These are phyloP conservation scores for Nemania bipapillata DNA, from an alignment of 2,329 filamentous ascomycete genomes.

Conservation along the genomic window DNA sequence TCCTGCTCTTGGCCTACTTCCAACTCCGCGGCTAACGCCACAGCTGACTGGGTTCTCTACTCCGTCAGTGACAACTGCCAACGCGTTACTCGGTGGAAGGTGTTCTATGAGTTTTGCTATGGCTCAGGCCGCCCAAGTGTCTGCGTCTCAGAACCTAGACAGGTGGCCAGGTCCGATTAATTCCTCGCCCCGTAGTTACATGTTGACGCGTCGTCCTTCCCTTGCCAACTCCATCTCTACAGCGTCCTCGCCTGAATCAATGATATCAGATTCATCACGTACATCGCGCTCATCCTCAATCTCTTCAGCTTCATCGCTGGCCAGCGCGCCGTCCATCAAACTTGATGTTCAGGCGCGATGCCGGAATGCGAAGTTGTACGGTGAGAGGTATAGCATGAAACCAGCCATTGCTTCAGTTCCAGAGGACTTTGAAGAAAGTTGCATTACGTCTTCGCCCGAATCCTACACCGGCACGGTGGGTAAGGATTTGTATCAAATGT, in stretches of 20 bases:
- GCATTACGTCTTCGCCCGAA: slow-evolving; percentile 66
- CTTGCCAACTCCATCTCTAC: slow-evolving; percentile 72
- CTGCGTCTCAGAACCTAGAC: slow-evolving; percentile 62
- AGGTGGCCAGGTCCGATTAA: slow-evolving; percentile 61
- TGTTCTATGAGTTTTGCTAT: slow-evolving; percentile 71
- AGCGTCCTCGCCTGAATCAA: slow-evolving; percentile 73
- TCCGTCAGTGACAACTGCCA: slow-evolving; percentile 67
- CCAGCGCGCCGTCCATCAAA: slow-evolving; percentile 69
- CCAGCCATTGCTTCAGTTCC: slow-evolving; percentile 67
- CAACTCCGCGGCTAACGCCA: slow-evolving; percentile 69
- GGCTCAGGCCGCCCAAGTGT: slow-evolving; percentile 63
- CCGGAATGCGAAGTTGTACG: slow-evolving; percentile 68
- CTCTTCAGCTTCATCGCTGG: slow-evolving; percentile 70
- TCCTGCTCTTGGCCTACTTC: slow-evolving; percentile 66
- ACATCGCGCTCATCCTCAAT: slow-evolving; percentile 73
- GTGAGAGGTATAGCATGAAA: slow-evolving; percentile 65
- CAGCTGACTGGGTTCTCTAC: slow-evolving; percentile 67
- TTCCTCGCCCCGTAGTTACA: slow-evolving; percentile 65
- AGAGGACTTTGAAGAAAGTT: slow-evolving; percentile 65
- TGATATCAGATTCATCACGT: slow-evolving; percentile 71
- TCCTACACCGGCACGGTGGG: slow-evolving; percentile 65
- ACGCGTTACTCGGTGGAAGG: slow-evolving; percentile 61
- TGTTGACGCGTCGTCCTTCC: slow-evolving; percentile 67
- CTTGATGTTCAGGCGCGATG: slow-evolving; percentile 72
- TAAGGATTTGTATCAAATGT: slow-evolving; percentile 63